phyloP scores from a whole-genome alignment of 352 stramenopile species.

The Phytophthora aleatoria region DNA sequence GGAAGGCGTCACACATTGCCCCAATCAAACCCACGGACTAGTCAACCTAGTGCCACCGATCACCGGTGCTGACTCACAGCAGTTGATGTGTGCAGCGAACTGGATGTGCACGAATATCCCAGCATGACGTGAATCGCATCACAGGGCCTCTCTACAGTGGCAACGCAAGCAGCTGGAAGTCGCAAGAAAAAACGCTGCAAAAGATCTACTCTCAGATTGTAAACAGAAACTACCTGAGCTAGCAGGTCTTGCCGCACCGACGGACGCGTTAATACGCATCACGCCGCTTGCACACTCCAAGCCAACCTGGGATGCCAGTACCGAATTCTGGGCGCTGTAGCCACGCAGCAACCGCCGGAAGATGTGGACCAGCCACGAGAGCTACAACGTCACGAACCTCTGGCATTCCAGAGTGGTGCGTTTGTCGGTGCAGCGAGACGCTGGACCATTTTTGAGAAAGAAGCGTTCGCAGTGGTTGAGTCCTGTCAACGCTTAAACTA shows the following conservation, averaged over 20 bases:
- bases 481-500: conserved; percentile 4
- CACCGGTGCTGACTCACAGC: background rate
- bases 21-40: background rate
- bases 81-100: background rate
- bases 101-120: background rate
- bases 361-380: background rate
- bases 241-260: background rate
- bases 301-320: background rate
- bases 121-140: background rate
- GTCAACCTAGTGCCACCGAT: background rate
- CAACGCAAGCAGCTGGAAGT: background rate
- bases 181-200: background rate
- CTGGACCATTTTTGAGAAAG: conserved; percentile 17
- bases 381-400: background rate
- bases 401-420: conserved; percentile 7
- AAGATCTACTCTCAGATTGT: background rate
- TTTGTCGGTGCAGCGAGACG: conserved; percentile 6
- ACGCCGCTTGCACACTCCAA: background rate
- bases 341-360: background rate
- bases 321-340: background rate
- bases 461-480: conserved; percentile 10
- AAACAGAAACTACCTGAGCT: background rate
- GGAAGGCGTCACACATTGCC: background rate
- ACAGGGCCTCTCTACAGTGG: background rate
- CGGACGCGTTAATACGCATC: background rate